Evolutionary conservation across 306 rosid species (phyloP).

Genomic region (Betula pendula): DNA sequence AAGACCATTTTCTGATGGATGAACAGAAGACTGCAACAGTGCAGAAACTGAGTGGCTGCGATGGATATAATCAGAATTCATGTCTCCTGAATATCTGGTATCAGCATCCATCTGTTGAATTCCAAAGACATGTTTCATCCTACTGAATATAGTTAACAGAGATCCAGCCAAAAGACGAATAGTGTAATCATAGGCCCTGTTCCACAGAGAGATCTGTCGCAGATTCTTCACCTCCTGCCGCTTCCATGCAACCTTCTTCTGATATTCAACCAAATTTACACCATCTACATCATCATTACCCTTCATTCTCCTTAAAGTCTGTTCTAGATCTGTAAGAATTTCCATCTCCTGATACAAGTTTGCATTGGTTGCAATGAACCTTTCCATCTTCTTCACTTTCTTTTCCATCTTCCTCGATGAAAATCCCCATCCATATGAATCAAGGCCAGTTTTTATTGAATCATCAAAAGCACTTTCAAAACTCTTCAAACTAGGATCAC

Average conservation of each 20-base stretch:
- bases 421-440: conserved; percentile 71
- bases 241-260: conserved; percentile 78
- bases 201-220: conserved; percentile 76
- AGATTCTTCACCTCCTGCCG: conserved; percentile 76
- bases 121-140: conserved; percentile 81
- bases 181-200: conserved; percentile 76
- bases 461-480: conserved; percentile 60
- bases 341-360: conserved; percentile 94
- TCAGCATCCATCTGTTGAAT: conserved; percentile 48
- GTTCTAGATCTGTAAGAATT: conserved; percentile 85
- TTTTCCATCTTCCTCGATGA: conserved; percentile 77
- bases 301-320: conserved; percentile 76
- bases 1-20: conserved; percentile 43
- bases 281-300: conserved; percentile 47
- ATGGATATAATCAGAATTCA: conserved; percentile 48
- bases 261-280: conserved; percentile 60
- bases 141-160: conserved; percentile 66
- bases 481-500: conserved; percentile 63
- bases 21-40: conserved; percentile 61
- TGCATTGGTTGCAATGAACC: conserved; percentile 71
- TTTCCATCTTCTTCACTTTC: conserved; percentile 88
- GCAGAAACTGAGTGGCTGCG: conserved; percentile 78
- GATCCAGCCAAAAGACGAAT: conserved; percentile 70
- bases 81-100: conserved; percentile 35
- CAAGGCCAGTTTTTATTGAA: conserved; percentile 53